Percentiles rank a stretch among this genome's conserved stretches.
phyloP scores from a whole-genome alignment of 805 yeast species.

The Wickerhamiella vanderwaltii region DNA sequence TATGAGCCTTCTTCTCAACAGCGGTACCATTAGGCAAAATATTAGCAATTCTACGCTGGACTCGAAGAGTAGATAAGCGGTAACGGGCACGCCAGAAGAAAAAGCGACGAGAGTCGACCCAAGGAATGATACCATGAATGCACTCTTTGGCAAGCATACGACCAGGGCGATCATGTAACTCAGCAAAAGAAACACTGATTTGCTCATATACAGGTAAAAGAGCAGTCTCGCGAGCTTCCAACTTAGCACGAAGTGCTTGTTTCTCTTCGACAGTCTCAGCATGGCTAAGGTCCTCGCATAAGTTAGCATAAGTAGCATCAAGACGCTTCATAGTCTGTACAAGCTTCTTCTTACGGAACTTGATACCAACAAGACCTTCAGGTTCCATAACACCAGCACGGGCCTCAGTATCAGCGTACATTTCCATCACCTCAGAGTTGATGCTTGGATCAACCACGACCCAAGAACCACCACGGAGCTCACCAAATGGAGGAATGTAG shows the following conservation, averaged over 20 bases:
- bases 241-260: constrained; percentile 47
- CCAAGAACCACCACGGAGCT: constrained; percentile 99
- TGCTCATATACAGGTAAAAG: constrained; percentile 84
- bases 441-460: constrained; percentile 98
- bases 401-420: constrained; percentile 93
- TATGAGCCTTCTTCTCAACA: constrained; percentile 12
- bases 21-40: constrained; percentile 8
- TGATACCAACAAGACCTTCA: constrained; percentile 98
- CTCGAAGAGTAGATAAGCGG: constrained; percentile 83
- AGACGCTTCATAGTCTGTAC: constrained; percentile 84
- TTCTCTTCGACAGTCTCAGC: constrained; percentile 52
- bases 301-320: constrained; percentile 59
- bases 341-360: constrained; percentile 87
- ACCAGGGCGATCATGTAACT: constrained; percentile 92
- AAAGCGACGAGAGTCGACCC: constrained; percentile 83
- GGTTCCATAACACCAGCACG: constrained; percentile 98
- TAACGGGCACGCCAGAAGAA: constrained; percentile 99
- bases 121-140: constrained; percentile 71
- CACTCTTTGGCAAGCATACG: constrained; percentile 95
- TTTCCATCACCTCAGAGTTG: constrained; percentile 95
- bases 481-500: constrained; percentile 97
- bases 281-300: constrained; percentile 39
- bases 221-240: constrained; percentile 65
- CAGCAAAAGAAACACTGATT: constrained; percentile 92
- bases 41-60: constrained; percentile 28